Percentiles rank a stretch among this genome's conserved stretches.
Conservation (phyloP, 108 stramenopile species). For the Parietichytrium sp. region DNA sequence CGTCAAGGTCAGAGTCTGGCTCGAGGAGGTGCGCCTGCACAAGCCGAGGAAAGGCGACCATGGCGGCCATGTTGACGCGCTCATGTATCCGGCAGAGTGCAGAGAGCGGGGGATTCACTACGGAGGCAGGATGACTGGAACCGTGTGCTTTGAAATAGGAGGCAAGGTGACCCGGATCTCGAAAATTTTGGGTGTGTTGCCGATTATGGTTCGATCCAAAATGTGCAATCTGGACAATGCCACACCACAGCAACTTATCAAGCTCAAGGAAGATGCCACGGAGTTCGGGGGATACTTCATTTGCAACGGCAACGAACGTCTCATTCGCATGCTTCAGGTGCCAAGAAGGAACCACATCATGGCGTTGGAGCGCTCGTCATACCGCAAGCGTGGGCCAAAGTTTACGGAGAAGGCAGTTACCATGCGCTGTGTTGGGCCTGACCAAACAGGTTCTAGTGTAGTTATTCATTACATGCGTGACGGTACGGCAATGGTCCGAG, state of each 20-base stretch:
- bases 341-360: conserved; percentile 84
- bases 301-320: conserved; percentile 90
- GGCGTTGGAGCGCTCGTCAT: conserved; percentile 82
- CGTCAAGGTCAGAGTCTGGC: conserved; percentile 47
- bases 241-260: neutral
- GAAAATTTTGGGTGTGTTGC: conserved; percentile 75
- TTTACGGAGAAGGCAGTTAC: conserved; percentile 67
- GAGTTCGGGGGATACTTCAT: conserved; percentile 97
- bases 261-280: conserved; percentile 62
- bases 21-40: conserved; percentile 47
- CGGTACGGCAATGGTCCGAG: conserved; percentile 86
- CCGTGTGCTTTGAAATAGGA: neutral
- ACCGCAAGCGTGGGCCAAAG: conserved; percentile 80
- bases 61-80: conserved; percentile 33
- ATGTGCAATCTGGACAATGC: conserved; percentile 51
- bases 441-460: conserved; percentile 82
- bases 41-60: conserved; percentile 40
- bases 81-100: conserved; percentile 41
- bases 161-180: neutral
- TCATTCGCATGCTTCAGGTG: conserved; percentile 89
- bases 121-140: conserved; percentile 38
- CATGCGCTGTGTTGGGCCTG: conserved; percentile 61
- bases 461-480: conserved; percentile 91
- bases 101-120: conserved; percentile 43
- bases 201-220: conserved; percentile 85